Base-by-base conservation (phyloP, 1,284 basidiomycete species). In the Phellopilus nigrolimitatus region DNA sequence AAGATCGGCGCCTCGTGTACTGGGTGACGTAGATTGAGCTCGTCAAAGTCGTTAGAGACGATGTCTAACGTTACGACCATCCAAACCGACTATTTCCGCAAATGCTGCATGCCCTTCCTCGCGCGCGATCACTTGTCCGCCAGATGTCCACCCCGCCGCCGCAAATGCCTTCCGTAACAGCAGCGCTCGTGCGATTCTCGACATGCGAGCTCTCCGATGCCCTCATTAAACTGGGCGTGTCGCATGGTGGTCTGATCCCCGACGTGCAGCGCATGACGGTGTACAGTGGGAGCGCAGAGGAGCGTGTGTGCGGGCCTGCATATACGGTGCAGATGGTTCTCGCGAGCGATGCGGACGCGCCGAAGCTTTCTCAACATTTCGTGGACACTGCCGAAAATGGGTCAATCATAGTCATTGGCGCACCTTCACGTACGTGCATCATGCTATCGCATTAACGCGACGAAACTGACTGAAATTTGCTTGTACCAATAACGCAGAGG, bases 241-340 rank as follows among this genome's bases (percentile, higher is more conserved):
- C 78, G 3, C 76, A 84, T 60, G 94, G 93, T 1, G 94, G 95
- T 0, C 76, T 83, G 62, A 74, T 97, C 30, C 84, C 92, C 1
- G 92, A 95, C 65, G 80, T 98, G 22, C 70, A 79, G 39, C 66
- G 77, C 47, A 91, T 87, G 0, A 88, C 86, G 12, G 93, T 91
- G 0, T 97, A 90, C 62, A 97, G 94, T 1, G 93, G 59, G 9
- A 58, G 66, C 17, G 56, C 58, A 19, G 64, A 65, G 10, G 71
- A 67, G 37, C 67, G 68, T 31, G 66, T 84, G 54, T 79, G 54
- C 21, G 91, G 88, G 0, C 88, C 87, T 10, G 94, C 91, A 0
- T 97, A 91, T 63, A 97, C 95, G 1, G 93, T 97, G 46, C 76
- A 86, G 70, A 92, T 97, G 83, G 91, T 93, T 3, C 67, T 74